These are phyloP conservation scores for Climacium dendroides DNA, from an alignment of 225 moss, liverwort and hornwort species.

Conservation along the genomic window DNA sequence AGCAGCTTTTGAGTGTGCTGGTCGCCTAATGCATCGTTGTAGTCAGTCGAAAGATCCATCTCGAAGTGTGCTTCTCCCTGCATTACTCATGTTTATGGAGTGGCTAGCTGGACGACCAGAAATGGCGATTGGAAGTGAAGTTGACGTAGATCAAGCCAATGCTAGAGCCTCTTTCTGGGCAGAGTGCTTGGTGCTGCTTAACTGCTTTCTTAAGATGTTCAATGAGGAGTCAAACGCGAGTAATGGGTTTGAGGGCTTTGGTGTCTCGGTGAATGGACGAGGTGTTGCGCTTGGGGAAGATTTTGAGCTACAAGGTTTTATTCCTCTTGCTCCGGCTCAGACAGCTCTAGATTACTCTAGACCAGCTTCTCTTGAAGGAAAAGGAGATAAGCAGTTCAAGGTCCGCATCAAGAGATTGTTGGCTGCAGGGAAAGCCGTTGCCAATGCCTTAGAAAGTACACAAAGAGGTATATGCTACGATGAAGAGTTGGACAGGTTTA, in stretches of 20 bases:
- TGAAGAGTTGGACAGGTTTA: conserved; percentile 48
- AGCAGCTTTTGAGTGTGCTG: conserved; percentile 89
- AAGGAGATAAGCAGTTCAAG: conserved; percentile 56
- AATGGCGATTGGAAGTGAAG: conserved; percentile 82
- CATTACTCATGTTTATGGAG: conserved; percentile 83
- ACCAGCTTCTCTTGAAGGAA: conserved; percentile 38
- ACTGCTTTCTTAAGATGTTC: conserved; percentile 28
- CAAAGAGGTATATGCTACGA: conserved; percentile 73
- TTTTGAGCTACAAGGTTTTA: conserved; percentile 88
- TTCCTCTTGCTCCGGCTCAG: conserved; percentile 86
- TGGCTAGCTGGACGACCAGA: conserved; percentile 96
- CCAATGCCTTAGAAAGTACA: conserved; percentile 67
- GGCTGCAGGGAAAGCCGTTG: conserved; percentile 92
- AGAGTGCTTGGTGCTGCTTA: conserved; percentile 65
- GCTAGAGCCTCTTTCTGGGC: conserved; percentile 87
- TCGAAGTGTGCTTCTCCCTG: conserved; percentile 82
- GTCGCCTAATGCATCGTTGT: conserved; percentile 84
- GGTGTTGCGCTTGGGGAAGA: conserved; percentile 88
- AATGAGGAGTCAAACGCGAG: conserved; percentile 23
- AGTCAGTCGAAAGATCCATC: conserved; percentile 56
- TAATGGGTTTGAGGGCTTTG: conserved; percentile 31
- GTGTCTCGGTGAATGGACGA: conserved; percentile 33
- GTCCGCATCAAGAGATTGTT: conserved; percentile 76
- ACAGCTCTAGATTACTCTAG: conserved; percentile 67
- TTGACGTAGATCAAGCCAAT: conserved; percentile 74